These are phyloP conservation scores for Punica granatum DNA, from an alignment of 345 rosid species.

Conservation along the genomic window DNA sequence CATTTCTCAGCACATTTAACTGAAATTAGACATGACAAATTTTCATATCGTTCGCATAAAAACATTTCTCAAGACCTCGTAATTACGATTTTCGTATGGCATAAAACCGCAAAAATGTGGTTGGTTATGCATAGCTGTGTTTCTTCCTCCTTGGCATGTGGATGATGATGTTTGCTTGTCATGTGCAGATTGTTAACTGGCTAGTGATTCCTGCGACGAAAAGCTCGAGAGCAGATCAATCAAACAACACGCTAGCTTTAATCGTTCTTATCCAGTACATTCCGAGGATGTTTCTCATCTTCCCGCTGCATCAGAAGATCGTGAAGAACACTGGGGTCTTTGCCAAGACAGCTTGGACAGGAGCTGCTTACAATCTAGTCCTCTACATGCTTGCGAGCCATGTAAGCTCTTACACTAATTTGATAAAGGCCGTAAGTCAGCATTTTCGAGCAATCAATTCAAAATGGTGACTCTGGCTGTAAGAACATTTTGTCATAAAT, in stretches of 20 bases:
- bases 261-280: slow-evolving; percentile 71
- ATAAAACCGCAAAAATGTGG: too few relatives aligned
- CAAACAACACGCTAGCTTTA: slow-evolving; percentile 56
- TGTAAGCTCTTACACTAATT: slow-evolving; percentile 35
- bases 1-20: too few relatives aligned
- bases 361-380: slow-evolving; percentile 75
- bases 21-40: too few relatives aligned
- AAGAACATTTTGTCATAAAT: too few relatives aligned
- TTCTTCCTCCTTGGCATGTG: too few relatives aligned
- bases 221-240: slow-evolving; percentile 46
- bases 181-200: slow-evolving; percentile 60
- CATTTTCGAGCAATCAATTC: not conserved
- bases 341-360: slow-evolving; percentile 83
- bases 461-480: too few relatives aligned
- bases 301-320: slow-evolving; percentile 63
- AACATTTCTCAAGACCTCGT: too few relatives aligned
- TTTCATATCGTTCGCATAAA: too few relatives aligned
- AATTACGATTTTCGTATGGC: too few relatives aligned
- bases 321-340: slow-evolving; percentile 62
- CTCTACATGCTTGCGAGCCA: slow-evolving; percentile 79
- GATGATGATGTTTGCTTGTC: not conserved
- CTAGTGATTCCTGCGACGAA: slow-evolving; percentile 52
- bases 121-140: too few relatives aligned
- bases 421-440: too few relatives aligned
- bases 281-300: slow-evolving; percentile 69